Evolutionary conservation across 2,329 filamentous ascomycete species (phyloP).

Genomic region (Fonsecaea monophora): DNA sequence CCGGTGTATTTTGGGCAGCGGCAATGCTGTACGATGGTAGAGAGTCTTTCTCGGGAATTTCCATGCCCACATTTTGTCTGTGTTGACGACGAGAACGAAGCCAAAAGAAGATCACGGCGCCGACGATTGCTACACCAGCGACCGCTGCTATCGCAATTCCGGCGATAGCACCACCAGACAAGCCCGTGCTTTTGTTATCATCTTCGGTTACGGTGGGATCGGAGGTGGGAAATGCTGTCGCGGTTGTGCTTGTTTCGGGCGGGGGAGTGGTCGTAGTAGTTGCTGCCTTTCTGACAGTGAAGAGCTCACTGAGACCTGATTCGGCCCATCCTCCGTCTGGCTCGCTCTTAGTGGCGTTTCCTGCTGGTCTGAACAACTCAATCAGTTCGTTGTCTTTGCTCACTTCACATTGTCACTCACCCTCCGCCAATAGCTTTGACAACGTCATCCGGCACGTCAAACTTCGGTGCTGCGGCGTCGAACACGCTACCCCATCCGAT

Average conservation of each 20-base stretch:
- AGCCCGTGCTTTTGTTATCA: background rate
- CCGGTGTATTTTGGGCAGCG: constrained; percentile 13
- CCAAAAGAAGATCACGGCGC: constrained; percentile 30
- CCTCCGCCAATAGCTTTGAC: constrained; percentile 43
- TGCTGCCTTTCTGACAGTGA: constrained; percentile 22
- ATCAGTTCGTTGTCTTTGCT: background rate
- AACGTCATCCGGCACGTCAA: constrained; percentile 41
- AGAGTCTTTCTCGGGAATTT: constrained; percentile 21
- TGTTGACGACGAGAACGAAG: constrained; percentile 19
- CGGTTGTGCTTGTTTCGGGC: constrained; percentile 7
- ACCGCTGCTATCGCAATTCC: constrained; percentile 33
- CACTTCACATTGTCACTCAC: constrained; percentile 9
- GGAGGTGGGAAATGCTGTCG: background rate
- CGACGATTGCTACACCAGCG: constrained; percentile 25
- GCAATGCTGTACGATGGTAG: constrained; percentile 20
- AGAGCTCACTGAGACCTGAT: constrained; percentile 33
- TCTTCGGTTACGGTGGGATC: background rate
- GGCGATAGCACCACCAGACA: constrained; percentile 30
- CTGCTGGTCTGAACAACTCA: constrained; percentile 24
- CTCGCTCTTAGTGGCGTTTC: constrained; percentile 34
- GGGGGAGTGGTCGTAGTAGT: constrained; percentile 7
- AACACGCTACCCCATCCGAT: constrained; percentile 45
- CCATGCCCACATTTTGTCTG: constrained; percentile 4
- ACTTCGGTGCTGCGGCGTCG: constrained; percentile 39
- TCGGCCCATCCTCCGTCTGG: constrained; percentile 35